A percentile compares a stretch with the other conserved stretches of the same genome.
Conservation (phyloP, 345 rosid genomes). For the Aurinia saxatilis region DNA sequence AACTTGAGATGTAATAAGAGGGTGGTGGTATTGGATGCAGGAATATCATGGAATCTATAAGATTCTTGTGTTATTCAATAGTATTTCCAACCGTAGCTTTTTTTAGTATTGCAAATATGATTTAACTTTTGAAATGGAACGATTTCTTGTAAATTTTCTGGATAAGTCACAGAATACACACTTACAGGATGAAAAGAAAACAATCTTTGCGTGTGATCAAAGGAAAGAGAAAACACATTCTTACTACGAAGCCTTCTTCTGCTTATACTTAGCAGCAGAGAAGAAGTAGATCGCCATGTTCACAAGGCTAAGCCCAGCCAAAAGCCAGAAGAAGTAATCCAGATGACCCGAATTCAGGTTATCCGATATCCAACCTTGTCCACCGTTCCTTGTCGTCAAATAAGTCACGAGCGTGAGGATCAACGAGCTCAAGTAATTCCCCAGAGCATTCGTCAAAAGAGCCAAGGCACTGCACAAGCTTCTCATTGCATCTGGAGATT, state of each 20-base stretch:
- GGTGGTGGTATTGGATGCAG: too few relatives aligned
- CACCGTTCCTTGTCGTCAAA: conserved; percentile 54
- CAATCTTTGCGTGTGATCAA: conserved; percentile 9
- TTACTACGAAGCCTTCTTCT: conserved; percentile 46
- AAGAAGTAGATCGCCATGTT: conserved; percentile 60
- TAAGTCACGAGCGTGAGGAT: conserved; percentile 70
- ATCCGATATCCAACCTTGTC: conserved; percentile 79
- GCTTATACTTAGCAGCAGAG: conserved; percentile 65
- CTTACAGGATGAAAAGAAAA: conserved; percentile 2
- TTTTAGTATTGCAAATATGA: neutral
- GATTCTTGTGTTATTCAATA: too few relatives aligned
- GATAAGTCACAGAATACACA: neutral
- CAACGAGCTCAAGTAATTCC: conserved; percentile 78
- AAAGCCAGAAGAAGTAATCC: conserved; percentile 90
- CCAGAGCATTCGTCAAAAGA: conserved; percentile 67
- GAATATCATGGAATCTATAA: too few relatives aligned
- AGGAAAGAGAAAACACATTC: neutral
- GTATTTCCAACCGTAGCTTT: too few relatives aligned
- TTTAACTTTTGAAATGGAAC: neutral
- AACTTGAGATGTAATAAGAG: too few relatives aligned
- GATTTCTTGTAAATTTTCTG: neutral
- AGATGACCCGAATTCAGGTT: conserved; percentile 87
- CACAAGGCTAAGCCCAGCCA: conserved; percentile 65
- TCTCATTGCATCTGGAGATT: conserved; percentile 94
- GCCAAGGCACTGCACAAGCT: conserved; percentile 78